Evolutionary conservation across 306 rosid species (phyloP), one percentile per base, ranked within the genome.

Genomic region (Lathyrus aphaca): DNA sequence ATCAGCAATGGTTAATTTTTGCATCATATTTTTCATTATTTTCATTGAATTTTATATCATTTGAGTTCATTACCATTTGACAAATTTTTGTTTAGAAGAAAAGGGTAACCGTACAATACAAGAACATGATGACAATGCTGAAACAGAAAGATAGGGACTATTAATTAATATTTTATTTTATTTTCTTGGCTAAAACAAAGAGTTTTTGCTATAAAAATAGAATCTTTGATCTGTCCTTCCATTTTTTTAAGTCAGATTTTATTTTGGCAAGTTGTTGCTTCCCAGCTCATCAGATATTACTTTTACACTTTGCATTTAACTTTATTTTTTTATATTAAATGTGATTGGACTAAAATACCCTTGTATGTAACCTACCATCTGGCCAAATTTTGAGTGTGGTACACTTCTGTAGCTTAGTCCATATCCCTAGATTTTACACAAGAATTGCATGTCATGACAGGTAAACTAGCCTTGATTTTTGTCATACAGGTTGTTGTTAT

Each of bases 211-310:
- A 53, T 53, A 53, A 61, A 66, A 79, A 37, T 56, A 68, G 83
- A 74, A 69, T 79, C 80, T 74, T 66, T 13, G 8, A 59, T 30
- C 46, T 74, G 71, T 74, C 58, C 80, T 79, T 46, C 11, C n/a
- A 29, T 23, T 62, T 27, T 53, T 49, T 55, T 63, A 68, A 38
- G 67, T 74, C 58, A 56, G 55, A 46, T 69, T 45, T 70, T 74
- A 46, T 69, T 45, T 70, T 74, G 56, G 40, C 58, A 49, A 14
- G 58, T 56, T 17, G 30, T 69, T 74, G 83, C 79, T 18, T 55
- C 69, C 72, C 83, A 79, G 68, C 79, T 79, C 83, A 79, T 54
- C 21, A 74, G 25, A 63, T 71, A 42, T 70, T 63, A 35, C 63
- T 69, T 72, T 72, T 66, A 58, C 74, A 66, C 30, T 46, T 73